Conservation (phyloP, 352 stramenopile genomes). For the Globisporangium nagaii region DNA sequence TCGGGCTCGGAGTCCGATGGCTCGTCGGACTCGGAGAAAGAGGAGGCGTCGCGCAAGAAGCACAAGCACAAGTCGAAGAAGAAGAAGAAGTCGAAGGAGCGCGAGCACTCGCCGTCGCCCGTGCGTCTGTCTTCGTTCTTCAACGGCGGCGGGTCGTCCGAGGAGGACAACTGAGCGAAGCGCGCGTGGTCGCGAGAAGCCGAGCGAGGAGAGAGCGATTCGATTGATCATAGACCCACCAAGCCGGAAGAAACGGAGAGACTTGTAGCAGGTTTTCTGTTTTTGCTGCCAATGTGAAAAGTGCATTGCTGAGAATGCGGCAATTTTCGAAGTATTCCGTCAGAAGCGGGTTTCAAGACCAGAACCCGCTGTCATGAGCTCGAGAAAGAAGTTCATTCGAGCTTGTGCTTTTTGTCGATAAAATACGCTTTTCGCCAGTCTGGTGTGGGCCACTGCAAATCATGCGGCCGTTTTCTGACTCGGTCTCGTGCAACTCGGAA, state of each 20-base stretch:
- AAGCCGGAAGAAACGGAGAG: too few species aligned
- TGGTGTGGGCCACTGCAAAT: not conserved
- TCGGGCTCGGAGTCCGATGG: slow-evolving; percentile 36
- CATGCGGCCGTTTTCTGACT: not conserved
- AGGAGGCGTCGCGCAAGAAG: slow-evolving; percentile 31
- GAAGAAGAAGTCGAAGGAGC: slow-evolving; percentile 54
- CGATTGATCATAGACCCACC: not conserved
- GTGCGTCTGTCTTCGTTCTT: slow-evolving; percentile 91
- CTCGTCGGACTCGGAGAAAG: slow-evolving; percentile 24
- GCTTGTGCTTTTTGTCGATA: too few species aligned
- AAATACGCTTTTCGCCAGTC: too few species aligned
- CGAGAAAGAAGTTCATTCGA: too few species aligned
- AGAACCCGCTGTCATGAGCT: too few species aligned
- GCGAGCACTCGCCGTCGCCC: slow-evolving; percentile 46
- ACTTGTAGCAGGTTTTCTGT: too few species aligned
- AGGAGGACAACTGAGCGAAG: slow-evolving; percentile 8
- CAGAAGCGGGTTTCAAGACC: too few species aligned
- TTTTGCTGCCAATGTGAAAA: not conserved
- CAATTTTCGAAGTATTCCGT: too few species aligned
- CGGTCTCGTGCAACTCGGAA: too few species aligned
- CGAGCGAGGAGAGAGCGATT: not conserved
- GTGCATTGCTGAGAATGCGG: not conserved
- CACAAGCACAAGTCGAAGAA: slow-evolving; percentile 39
- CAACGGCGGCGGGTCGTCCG: slow-evolving; percentile 29
- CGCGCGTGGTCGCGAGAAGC: too few species aligned